These are phyloP conservation scores for Ceratocystis alfenasii DNA, from an alignment of 2,329 filamentous ascomycete genomes.

Conservation along the genomic window DNA sequence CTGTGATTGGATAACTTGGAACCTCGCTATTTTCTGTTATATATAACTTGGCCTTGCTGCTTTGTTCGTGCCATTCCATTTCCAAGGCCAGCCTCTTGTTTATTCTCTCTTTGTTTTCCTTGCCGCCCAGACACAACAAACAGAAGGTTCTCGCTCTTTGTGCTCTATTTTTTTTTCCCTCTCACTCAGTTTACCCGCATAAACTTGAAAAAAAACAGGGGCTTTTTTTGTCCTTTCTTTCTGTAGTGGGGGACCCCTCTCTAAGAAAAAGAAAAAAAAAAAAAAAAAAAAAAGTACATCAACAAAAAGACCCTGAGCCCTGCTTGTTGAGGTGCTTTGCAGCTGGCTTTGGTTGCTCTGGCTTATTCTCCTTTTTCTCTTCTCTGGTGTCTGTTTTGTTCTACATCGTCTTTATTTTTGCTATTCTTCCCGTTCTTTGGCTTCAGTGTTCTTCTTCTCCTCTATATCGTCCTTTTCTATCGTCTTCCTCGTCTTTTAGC, in stretches of 20 bases:
- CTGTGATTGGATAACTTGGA: neutral
- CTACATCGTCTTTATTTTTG: constrained; percentile 2
- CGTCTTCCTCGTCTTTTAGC: neutral
- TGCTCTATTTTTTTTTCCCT: neutral
- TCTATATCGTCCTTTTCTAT: neutral
- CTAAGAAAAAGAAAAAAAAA: constrained; percentile 4
- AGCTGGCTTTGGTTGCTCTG: neutral
- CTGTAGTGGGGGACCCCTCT: neutral
- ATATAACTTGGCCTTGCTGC: too few relatives aligned
- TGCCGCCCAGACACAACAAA: constrained; percentile 5
- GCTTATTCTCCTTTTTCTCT: constrained; percentile 4
- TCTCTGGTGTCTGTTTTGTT: neutral
- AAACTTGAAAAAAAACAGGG: neutral
- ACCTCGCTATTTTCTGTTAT: neutral
- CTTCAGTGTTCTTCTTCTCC: neutral
- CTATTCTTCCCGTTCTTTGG: neutral
- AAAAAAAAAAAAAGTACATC: constrained; percentile 8
- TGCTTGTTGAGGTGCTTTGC: neutral
- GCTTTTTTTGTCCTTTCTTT: neutral
- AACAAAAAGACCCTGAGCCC: constrained; percentile 13
- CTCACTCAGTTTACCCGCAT: neutral
- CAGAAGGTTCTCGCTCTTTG: neutral
- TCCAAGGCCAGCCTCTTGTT: constrained; percentile 7
- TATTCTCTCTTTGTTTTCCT: neutral
- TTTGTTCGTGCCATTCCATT: constrained; percentile 2